Base-by-base conservation (phyloP, 345 rosid genomes). In the Trapa incisa region DNA sequence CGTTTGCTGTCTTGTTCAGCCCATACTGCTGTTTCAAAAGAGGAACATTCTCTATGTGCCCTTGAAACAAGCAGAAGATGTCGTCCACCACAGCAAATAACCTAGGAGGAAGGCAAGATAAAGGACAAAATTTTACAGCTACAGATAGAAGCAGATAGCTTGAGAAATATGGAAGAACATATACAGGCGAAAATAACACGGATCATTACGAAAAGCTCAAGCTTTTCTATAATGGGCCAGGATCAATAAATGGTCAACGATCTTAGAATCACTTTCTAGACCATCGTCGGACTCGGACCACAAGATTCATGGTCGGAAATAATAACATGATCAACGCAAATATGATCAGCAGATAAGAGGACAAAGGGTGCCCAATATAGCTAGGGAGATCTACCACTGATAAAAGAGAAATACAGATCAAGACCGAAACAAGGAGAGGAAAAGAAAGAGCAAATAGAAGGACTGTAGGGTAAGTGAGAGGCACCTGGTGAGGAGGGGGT, bases 11-110 rank as follows among this genome's bases (percentile, higher is more conserved):
- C 79, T 91, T 94, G 75, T 71, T 86, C 37, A 94, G 75, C 66
- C 96, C 99, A 77, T 94, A 94, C 67, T 89, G 99, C 73, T 94
- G 99, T 81, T 87, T 94, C 52, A 91, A 93, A 65, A 75, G 72
- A 22, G 89, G 83, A 75, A 94, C 72, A 68, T 94, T 94, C 74
- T 91, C 89, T 66, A 94, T 82, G 77, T 91, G 90, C 73, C 97
- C 99, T 86, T 87, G 89, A 82, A 94, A 89, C 75, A 91, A 61
- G 75, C 96, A 94, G 91, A 91, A 94, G 69, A 94, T 87, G 75
- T 94, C 96, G 64, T 94, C 97, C 74, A 82, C 88, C 68, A 87
- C 97, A 0, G 91, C 96, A 76, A 94, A 91, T 67, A 94, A 78
- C 72, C 99, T 94, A 73, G 47, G 39, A 74, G 50, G 50, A 35